Conservation (phyloP, 345 rosid species). For the Eucalyptus tenuipes region DNA sequence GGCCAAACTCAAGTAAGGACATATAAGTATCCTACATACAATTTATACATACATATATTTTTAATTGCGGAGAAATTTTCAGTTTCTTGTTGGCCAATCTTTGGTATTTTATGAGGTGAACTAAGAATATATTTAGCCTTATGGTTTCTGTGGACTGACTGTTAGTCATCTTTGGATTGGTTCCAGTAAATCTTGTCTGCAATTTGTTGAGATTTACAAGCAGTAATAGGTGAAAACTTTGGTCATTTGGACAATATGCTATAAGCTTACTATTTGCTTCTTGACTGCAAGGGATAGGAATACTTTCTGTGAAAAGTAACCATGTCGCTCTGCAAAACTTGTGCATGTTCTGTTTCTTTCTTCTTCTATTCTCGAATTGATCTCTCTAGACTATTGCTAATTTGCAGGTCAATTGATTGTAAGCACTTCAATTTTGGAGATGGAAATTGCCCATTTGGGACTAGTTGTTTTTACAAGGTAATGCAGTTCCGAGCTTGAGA, state of each 20-base stretch:
- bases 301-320: background rate
- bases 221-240: background rate
- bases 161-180: background rate
- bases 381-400: background rate
- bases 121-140: background rate
- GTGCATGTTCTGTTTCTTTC: background rate
- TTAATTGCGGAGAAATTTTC: background rate
- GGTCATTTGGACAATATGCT: background rate
- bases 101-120: background rate
- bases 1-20: slow-evolving; percentile 66
- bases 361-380: background rate
- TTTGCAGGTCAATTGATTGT: slow-evolving; percentile 75
- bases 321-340: background rate
- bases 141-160: background rate
- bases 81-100: background rate
- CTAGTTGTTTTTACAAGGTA: slow-evolving; percentile 98
- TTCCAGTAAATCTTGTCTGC: background rate
- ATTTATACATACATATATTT: background rate
- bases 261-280: background rate
- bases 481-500: background rate
- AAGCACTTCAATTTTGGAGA: slow-evolving; percentile 87
- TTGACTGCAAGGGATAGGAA: background rate
- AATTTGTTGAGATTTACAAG: background rate
- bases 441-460: slow-evolving; percentile 91
- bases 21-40: background rate